Evolutionary conservation across 345 rosid genomes (phyloP), one percentile per base, ranked within the genome.

Genomic region (Litchi chinensis): DNA sequence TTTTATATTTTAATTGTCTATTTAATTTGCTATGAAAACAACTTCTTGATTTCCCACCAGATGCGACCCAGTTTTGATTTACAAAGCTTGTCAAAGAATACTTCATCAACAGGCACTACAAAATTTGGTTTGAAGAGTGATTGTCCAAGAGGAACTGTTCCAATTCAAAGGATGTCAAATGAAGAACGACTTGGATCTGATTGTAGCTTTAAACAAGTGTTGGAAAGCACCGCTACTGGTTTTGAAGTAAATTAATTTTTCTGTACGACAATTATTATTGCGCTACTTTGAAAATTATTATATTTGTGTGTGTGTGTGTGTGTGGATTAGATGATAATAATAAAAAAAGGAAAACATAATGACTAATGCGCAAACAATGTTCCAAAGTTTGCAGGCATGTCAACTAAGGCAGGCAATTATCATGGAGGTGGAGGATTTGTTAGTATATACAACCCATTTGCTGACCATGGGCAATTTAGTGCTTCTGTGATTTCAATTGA

Each of bases 101-200:
- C 5, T 43, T 15, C 39, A 2, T 5, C 24, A 11, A 16, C 16
- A 54, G 5, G 19, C 18, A 11, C 12, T 66, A 16, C 46, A 66
- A 66, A 66, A 16, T 5, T 26, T 52, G 26, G 24, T 5, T 18
- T 37, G 8, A 39, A 52, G 5, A 32, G 32, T 32, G 76, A 54
- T 10, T 73, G 32, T 73, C 66, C 76, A 16, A 39, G 19, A 73
- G 65, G 65, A 73, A 73, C 76, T 6, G 65, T 72, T 39, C 76
- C 66, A 43, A 73, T 73, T 8, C 66, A 10, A 56, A 73, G 76
- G 48, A 37, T 54, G 15, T 15, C 46, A 18, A 73, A 56, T 48
- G 43, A 37, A 18, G 22, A 56, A 57, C 12, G 6, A n/a, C 37
- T 13, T 15, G 4, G 8, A 57, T 13, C 22, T 39, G 70, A 67